Conservation (phyloP, 768 basidiomycete genomes). For the Auricularia sp. region DNA sequence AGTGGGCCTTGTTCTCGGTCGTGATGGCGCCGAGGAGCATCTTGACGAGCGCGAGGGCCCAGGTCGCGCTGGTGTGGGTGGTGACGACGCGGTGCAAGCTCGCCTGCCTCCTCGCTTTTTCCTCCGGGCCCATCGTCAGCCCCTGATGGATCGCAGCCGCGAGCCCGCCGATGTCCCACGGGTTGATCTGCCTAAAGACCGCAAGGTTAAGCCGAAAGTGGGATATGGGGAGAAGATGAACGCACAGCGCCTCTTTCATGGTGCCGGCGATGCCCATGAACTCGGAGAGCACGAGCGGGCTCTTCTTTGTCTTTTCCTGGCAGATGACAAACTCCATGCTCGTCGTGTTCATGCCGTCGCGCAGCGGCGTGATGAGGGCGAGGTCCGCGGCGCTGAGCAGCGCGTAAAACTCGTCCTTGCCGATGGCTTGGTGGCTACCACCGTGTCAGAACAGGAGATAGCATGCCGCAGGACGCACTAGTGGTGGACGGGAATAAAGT, state of each 20-base stretch:
- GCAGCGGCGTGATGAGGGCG: conserved; percentile 86
- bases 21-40: conserved; percentile 78
- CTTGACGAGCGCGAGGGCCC: conserved; percentile 85
- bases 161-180: conserved; percentile 86
- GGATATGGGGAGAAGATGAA: conserved; percentile 3
- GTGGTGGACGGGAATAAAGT: conserved; percentile 96
- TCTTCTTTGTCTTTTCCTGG: conserved; percentile 73
- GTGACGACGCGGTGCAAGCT: conserved; percentile 76
- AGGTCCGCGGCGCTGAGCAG: conserved; percentile 87
- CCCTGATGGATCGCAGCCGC: conserved; percentile 85
- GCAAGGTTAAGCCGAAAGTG: not conserved
- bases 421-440: conserved; percentile 84
- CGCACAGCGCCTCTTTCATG: conserved; percentile 67
- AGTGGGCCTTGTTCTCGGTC: conserved; percentile 64
- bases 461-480: conserved; percentile 49
- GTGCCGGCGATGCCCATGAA: conserved; percentile 96
- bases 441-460: not conserved
- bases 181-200: conserved; percentile 57
- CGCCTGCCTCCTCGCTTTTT: conserved; percentile 65
- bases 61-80: conserved; percentile 89
- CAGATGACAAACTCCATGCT: conserved; percentile 97
- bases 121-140: conserved; percentile 65
- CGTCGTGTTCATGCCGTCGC: conserved; percentile 99
- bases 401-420: conserved; percentile 97
- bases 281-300: conserved; percentile 85